Base-by-base conservation (phyloP, 2,329 filamentous ascomycete genomes). In the Sporothrix humicola region DNA sequence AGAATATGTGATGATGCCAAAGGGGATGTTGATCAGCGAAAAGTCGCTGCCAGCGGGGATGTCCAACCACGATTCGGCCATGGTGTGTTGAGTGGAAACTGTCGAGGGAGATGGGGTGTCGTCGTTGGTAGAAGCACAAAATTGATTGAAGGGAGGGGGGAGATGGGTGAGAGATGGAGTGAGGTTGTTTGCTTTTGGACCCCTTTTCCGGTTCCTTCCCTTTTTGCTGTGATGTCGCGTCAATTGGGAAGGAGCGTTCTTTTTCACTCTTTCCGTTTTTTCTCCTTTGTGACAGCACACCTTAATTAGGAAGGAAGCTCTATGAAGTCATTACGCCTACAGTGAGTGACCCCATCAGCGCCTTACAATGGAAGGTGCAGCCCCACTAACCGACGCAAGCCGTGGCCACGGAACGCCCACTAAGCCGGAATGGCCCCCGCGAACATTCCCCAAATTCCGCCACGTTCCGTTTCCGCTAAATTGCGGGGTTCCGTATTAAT, bases 21-120 rank as follows among this genome's bases (percentile, higher is more conserved):
- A 74, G 8, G 73, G 73, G 23, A 74, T 44, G 20, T 74, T 74
- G 17, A 63, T 72, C 7, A 74, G 56, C 12, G 73, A 74, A 44
- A 74, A 74, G 31, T 73, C 73, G 48, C 71, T 59, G 23, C 48
- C 66, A 8, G 70, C 3, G 2, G 65, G 17, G 3, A 74, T 69
- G 12, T 31, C 44, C 7, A 74, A 17, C 73, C 73, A 74, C 13
- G 71, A 72, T 48, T 46, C 68, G 13, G 65, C 65, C 23, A 69
- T 69, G 10, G 20, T 37, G 65, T 7, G 63, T 7, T 6, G 17
- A n/a, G 44, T 42, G 23, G 4, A 17, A 20, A n/a, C 8, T 20
- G 52, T 54, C 6, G 50, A 8, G 4, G 50, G 9, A 10, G 9
- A 9, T 20, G 6, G 52, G 52, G 52, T 20, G 52, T 20, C n/a